A percentile compares a stretch with the other conserved stretches of the same genome.
phyloP scores from a whole-genome alignment of 805 yeast genomes.

The Suhomyces canberraensis region DNA sequence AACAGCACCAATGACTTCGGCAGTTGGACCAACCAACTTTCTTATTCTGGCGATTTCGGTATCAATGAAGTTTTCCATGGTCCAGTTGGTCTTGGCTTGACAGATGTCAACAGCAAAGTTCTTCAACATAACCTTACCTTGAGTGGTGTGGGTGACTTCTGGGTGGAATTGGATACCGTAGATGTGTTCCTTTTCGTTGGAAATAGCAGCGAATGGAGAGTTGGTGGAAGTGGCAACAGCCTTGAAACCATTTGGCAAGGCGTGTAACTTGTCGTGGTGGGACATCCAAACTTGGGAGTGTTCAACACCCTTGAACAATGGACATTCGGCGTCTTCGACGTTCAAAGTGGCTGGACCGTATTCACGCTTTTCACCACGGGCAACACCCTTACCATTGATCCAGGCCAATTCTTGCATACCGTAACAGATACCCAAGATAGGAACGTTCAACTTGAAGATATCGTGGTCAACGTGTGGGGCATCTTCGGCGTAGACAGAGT shows the following conservation, averaged over 20 bases:
- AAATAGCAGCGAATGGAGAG: constrained; percentile 94
- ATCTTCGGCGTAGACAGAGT: constrained; percentile 91
- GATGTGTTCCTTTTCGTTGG: constrained; percentile 67
- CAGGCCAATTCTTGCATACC: constrained; percentile 99
- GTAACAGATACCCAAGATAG: constrained; percentile 95
- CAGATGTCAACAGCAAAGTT: constrained; percentile 94
- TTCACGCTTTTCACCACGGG: constrained; percentile 96
- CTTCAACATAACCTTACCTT: constrained; percentile 82
- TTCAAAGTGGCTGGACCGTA: constrained; percentile 93
- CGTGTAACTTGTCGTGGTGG: constrained; percentile 92
- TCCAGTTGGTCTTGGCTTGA: constrained; percentile 86
- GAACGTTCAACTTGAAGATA: constrained; percentile 85
- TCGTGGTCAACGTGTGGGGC: constrained; percentile 98
- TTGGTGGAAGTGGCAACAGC: constrained; percentile 88
- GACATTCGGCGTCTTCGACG: constrained; percentile 63
- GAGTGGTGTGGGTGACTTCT: constrained; percentile 93
- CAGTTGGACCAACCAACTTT: constrained; percentile 90
- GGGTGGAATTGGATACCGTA: constrained; percentile 99
- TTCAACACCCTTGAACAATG: constrained; percentile 83
- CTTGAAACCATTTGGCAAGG: constrained; percentile 85
- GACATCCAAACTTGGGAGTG: constrained; percentile 99
- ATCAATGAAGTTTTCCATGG: constrained; percentile 96
- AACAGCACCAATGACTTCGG: constrained; percentile 99
- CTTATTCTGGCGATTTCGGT: constrained; percentile 93
- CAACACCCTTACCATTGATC: constrained; percentile 92